Base-by-base conservation (phyloP, 768 basidiomycete genomes). In the Russula vinacea region DNA sequence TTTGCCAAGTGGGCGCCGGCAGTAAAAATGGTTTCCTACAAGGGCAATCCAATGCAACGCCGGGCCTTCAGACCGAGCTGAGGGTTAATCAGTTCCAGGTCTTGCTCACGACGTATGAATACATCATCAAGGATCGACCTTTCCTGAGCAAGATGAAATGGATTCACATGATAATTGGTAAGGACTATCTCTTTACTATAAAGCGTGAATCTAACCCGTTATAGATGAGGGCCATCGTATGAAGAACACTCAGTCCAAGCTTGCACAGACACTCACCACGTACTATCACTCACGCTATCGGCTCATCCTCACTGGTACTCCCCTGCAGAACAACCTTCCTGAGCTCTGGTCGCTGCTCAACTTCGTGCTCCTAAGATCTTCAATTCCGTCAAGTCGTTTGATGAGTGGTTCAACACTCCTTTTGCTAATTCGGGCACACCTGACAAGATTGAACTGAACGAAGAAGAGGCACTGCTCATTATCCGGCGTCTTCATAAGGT, bases 401-500 rank as follows among this genome's bases (percentile, higher is more conserved):
- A 98, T 71, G 97, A 98, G 73, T 99, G 97, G 97, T 99, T 98
- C 83, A 98, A 98, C 78, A 97, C 96, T 1, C 97, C 97, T 0
- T 99, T 99, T 69, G 96, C 97, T 64, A 98, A 93, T 76, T 93
- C 94, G n/a, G 96, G 96, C 35, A 91, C 92, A 0, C 89, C 90
- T 10, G 97, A 99, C 78, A 97, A 96, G 84, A 96, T 98, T 73
- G 94, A 97, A 80, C 76, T 98, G 79, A 97, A 96, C 77, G 97
- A 99, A 89, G 97, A 98, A 90, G 97, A 99, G 79, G 91, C 93
- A 3, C 81, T 98, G 42, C 88, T 98, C 62, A 93, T 99, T 72
- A 97, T 99, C 73, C 88, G 95, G 60, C 95, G 97, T 72, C 76
- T 93, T 75, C 94, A 97, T 71, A 98, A 98, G 77, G 94, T 98